Conservation (phyloP, 345 rosid genomes). For the Garcia nutans region DNA sequence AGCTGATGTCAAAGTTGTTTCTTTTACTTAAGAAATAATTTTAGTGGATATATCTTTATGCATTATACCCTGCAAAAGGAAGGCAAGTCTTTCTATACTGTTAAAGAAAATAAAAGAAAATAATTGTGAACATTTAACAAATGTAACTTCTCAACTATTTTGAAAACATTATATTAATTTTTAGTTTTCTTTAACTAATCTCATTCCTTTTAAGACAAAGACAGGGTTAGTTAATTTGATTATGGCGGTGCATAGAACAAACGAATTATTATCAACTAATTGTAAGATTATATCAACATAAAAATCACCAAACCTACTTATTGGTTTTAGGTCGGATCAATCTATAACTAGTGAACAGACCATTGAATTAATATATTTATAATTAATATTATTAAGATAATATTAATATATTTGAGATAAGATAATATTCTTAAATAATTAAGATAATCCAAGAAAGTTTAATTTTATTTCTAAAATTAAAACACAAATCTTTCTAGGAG, state of each 20-base stretch:
- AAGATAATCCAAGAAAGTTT: too few relatives aligned
- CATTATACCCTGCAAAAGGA: background rate
- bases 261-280: slow-evolving; percentile 2
- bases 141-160: slow-evolving; percentile 27
- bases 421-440: too few relatives aligned
- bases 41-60: background rate
- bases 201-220: too few relatives aligned
- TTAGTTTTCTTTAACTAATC: background rate
- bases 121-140: background rate
- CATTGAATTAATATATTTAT: too few relatives aligned
- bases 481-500: too few relatives aligned
- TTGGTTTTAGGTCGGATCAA: too few relatives aligned
- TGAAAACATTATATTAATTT: background rate
- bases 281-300: slow-evolving; percentile 8
- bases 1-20: background rate
- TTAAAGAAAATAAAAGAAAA: background rate
- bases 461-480: too few relatives aligned
- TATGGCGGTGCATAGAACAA: background rate
- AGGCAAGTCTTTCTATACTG: slow-evolving; percentile 2
- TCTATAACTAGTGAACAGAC: too few relatives aligned
- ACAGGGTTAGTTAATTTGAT: background rate
- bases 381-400: too few relatives aligned
- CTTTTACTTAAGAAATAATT: background rate
- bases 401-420: too few relatives aligned
- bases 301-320: slow-evolving; percentile 22